Evolutionary conservation across 495 filamentous ascomycete species (phyloP), one percentile per base, ranked within the genome.

Genomic region (Penicillium lividum): DNA sequence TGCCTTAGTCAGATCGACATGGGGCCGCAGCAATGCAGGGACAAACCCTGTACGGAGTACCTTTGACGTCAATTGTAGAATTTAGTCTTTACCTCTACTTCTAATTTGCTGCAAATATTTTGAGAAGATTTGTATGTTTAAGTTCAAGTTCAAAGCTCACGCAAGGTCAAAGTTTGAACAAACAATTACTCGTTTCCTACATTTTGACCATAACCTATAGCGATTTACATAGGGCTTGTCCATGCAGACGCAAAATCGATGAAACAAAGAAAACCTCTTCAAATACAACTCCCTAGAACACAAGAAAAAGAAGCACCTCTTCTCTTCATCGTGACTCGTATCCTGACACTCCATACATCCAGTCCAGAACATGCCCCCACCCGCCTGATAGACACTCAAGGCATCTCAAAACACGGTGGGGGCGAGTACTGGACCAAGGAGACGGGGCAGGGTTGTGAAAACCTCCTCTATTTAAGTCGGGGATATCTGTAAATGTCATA

Each of bases 201-300:
- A 56, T 18, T 57, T 56, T 45, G 10, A 62, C 25, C 51, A 45
- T 52, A 56, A 61, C 51, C 62, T 69, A 67, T 59, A 69, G 62
- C 51, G 58, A 64, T 69, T 68, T 73, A 74, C 68, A 67, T 66
- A 65, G 56, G 66, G 60, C 67, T 53, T 46, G 57, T 59, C 47
- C 65, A 73, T 71, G 69, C 65, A 70, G 57, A 58, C 51, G 56
- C 36, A 68, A 62, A 51, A 54, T 47, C 44, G 49, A 55, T 59
- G 33, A 55, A 68, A 54, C 33, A 61, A 54, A 67, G 51, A 61
- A 66, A 69, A 62, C 61, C 61, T 75, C 65, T 68, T 65, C 57
- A 65, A 66, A 64, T 58, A 68, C 70, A 68, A 73, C 67, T 72
- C 74, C 74, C 64, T 73, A 71, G 69, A 67, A 70, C 64, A 67